Base-by-base conservation (phyloP, 768 basidiomycete genomes). In the Mycena rosella region DNA sequence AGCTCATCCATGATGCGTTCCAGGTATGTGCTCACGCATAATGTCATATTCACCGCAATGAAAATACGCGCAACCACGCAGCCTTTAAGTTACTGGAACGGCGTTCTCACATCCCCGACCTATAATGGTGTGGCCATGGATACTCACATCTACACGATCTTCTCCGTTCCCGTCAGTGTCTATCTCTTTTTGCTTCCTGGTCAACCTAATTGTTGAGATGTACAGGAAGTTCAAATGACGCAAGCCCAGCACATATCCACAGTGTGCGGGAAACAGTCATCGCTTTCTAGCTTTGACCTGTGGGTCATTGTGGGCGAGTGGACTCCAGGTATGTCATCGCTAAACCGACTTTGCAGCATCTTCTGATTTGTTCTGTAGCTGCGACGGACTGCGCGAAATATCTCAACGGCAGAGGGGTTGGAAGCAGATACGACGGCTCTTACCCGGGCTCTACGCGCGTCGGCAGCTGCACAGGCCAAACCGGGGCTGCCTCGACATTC, bases 331-430 rank as follows among this genome's bases (percentile, higher is more conserved):
- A 48, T 13, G 55, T 53, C 17, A 10, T 18, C 3, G 14, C n/a
- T 42, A 3, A 22, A 26, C 18, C 22, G 18, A 1, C 51, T 8
- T n/a, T 47, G 24, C 52, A 47, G 24, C 52, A 17, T 26, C 29
- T 47, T 49, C 49, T n/a, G 1, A 49, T n/a, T 48, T 13, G 20
- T 42, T 40, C 11, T 30, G 4, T 18, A 70, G 92, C 91, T 2
- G 79, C 85, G 57, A 95, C 87, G 9, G 94, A 94, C 73, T 94
- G 93, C 70, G 90, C 91, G 17, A 90, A 86, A 73, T 93, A 92
- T 77, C 82, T 98, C 52, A 96, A 96, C 71, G 96, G 96, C 4
- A 88, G 94, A 48, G 94, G 93, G 3, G 70, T 83, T 44, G 91
- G 92, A 4, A 83, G 91, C 7, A 82, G 91, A 45, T 91, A 85